Base-by-base conservation (phyloP, 169 alveolate species). In the Plasmodium knowlesi region DNA sequence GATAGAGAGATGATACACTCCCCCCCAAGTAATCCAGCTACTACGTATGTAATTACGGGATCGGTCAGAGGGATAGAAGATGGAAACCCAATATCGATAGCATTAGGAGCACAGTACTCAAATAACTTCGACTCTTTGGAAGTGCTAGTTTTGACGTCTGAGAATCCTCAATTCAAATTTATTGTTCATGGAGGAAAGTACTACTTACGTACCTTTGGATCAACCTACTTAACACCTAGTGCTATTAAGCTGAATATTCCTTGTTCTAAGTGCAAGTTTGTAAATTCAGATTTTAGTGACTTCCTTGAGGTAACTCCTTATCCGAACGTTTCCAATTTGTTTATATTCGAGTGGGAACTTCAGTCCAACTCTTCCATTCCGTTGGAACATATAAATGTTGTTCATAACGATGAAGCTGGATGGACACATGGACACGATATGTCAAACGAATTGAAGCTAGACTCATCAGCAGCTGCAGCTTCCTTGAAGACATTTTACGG, bases 141-240 rank as follows among this genome's bases (percentile, higher is more conserved):
- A 50, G 96, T 94, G 67, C n/a, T 43, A 70, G 70, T 5, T 28
- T 92, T 95, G 30, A 67, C 96, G 67, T 46, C 12, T 25, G 83
- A 73, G 34, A 71, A 53, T 34, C 92, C 95, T 19, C 32, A 10
- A 19, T 96, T 96, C 83, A 86, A 19, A 30, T 96, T 96, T 84
- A 74, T 61, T 37, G 95, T 94, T 14, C 92, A 82, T n/a, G 73
- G 19, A 46, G 98, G 98, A 19, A 74, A 46, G 30, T 96, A 81
- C 80, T 96, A 96, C 93, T 57, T 96, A 83, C 95, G 96, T 81
- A 84, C 83, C 14, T 96, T 86, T 57, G 98, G 96, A 22, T 16
- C 96, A 39, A 92, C 97, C n/a, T 96, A 96, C 84, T 81, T 91
- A 82, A 74, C 95, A 0, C 98, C 98, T 9, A 96, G 98, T 53